phyloP scores from a whole-genome alignment of 73 alveolate genomes.

The Stentor roeselii region DNA sequence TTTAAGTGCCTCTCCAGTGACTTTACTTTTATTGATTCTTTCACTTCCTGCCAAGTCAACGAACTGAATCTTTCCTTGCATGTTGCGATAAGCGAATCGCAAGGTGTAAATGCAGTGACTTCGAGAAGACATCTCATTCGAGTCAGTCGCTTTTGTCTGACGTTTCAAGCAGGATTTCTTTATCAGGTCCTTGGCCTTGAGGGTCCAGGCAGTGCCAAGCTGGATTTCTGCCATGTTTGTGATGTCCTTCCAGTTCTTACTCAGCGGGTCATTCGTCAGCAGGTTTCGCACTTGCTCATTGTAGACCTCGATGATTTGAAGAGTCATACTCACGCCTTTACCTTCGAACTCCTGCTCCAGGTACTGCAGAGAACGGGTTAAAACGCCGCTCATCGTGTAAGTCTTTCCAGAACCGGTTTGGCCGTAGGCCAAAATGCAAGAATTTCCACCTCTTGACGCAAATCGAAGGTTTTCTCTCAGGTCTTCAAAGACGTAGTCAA shows the following conservation, averaged over 20 bases:
- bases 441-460: constrained; percentile 9
- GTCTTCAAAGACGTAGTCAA: constrained; percentile 1
- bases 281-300: constrained; percentile 26
- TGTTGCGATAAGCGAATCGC: constrained; percentile 25
- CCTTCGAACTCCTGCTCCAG: neutral
- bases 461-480: neutral
- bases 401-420: constrained; percentile 31
- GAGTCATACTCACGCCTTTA: neutral
- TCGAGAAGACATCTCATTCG: constrained; percentile 73
- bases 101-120: constrained; percentile 76
- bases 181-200: neutral
- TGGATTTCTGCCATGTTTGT: neutral
- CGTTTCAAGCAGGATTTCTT: constrained; percentile 67
- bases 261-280: constrained; percentile 22
- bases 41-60: constrained; percentile 96
- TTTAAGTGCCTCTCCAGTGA: constrained; percentile 45
- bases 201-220: constrained; percentile 38
- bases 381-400: constrained; percentile 11
- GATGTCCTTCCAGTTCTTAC: constrained; percentile 9
- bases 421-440: constrained; percentile 30
- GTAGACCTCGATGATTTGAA: neutral
- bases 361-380: constrained; percentile 5
- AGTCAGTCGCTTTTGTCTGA: constrained; percentile 68
- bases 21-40: constrained; percentile 69
- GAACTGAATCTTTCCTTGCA: constrained; percentile 82